Percentiles rank a stretch among this genome's conserved stretches.
These are phyloP conservation scores for Fomitopsis palustris DNA, from an alignment of 1,284 basidiomycete species.

Conservation along the genomic window DNA sequence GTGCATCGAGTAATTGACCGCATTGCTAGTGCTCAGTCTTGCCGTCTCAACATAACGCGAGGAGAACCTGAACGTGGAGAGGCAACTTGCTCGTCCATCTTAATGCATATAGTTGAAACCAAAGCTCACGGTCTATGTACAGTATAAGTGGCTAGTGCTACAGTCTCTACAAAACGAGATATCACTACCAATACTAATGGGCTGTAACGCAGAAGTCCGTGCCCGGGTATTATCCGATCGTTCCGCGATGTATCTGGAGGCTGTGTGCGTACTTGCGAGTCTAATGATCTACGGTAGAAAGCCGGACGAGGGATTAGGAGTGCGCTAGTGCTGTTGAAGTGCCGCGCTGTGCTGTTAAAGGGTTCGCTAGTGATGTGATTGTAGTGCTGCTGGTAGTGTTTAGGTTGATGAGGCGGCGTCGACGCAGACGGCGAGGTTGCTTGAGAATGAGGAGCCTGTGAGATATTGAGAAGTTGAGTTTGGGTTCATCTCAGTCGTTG, in stretches of 20 bases:
- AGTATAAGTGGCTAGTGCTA: not conserved
- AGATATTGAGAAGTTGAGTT: not conserved
- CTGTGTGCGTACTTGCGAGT: not conserved
- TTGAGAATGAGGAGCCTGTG: constrained; percentile 35
- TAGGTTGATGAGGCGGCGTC: not conserved
- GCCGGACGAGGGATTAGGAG: not conserved
- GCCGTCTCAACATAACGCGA: not conserved
- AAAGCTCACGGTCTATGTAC: not conserved
- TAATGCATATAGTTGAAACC: not conserved
- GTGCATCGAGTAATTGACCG: too few species aligned
- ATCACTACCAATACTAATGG: not conserved
- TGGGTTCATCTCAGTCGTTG: not conserved
- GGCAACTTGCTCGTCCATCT: not conserved
- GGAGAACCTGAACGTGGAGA: not conserved
- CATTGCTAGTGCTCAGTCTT: too few species aligned
- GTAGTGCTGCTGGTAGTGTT: not conserved
- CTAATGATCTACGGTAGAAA: constrained; percentile 1
- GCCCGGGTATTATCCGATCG: not conserved
- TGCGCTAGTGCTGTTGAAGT: too few species aligned
- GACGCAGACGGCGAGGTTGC: constrained; percentile 32
- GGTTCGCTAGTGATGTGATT: not conserved
- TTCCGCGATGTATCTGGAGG: not conserved
- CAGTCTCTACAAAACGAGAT: not conserved
- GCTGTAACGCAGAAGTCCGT: not conserved
- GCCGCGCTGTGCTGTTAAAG: not conserved